Evolutionary conservation across 2,329 filamentous ascomycete species (phyloP).

Genomic region (Diplodia scrobiculata): DNA sequence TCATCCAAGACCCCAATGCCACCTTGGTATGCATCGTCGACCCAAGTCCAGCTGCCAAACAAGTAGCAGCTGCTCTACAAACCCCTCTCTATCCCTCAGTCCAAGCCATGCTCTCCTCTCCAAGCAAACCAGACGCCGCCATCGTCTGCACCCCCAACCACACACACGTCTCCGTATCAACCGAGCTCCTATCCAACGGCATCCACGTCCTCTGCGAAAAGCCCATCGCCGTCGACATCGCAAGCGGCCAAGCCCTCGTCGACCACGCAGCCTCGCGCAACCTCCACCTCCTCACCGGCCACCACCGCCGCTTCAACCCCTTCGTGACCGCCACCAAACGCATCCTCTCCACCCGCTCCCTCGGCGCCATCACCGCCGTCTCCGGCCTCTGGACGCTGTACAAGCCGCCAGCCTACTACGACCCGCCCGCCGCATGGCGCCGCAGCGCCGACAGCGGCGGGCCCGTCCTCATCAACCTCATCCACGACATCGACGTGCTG

Average conservation of each 20-base stretch:
- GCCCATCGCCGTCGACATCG: constrained; percentile 53
- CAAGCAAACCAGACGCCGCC: constrained; percentile 54
- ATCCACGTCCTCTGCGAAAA: constrained; percentile 63
- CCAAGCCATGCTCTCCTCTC: constrained; percentile 47
- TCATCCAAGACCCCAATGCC: constrained; percentile 46
- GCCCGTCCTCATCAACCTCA: constrained; percentile 59
- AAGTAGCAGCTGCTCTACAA: constrained; percentile 43
- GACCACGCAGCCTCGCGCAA: constrained; percentile 33
- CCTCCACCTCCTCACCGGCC: constrained; percentile 58
- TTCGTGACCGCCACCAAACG: constrained; percentile 57
- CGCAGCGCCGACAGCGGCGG: constrained; percentile 52
- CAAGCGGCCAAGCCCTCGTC: constrained; percentile 42
- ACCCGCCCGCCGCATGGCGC: constrained; percentile 54
- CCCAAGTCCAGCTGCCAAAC: constrained; percentile 45
- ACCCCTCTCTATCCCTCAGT: constrained; percentile 49
- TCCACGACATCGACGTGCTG: constrained; percentile 63
- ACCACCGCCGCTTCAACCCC: constrained; percentile 63
- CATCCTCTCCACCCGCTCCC: constrained; percentile 42
- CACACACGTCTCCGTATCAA: constrained; percentile 57
- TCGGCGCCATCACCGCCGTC: constrained; percentile 56
- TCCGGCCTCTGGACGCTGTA: constrained; percentile 58
- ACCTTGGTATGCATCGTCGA: constrained; percentile 53
- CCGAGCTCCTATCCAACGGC: constrained; percentile 52
- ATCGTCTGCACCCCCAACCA: constrained; percentile 64
- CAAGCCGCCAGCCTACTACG: constrained; percentile 58